Percentiles rank a stretch among this genome's conserved stretches.
These are phyloP conservation scores for Trichosporon asahii DNA, from an alignment of 1,284 basidiomycete genomes.

Conservation along the genomic window DNA sequence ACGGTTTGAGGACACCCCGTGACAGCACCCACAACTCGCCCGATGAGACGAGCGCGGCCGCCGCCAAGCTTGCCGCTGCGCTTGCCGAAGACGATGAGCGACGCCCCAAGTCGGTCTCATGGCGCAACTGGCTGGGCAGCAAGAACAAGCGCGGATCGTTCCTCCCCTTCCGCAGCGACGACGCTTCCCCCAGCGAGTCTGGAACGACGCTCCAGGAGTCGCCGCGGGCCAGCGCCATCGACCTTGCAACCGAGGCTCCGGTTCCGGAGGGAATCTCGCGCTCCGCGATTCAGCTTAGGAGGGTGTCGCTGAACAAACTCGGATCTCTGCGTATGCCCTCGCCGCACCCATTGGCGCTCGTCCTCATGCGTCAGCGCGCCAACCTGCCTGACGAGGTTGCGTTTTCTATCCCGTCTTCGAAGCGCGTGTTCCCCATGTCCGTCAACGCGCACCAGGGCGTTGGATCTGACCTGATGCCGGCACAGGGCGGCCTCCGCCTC, in stretches of 20 bases:
- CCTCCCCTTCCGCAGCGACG: conserved; percentile 18
- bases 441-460: conserved; percentile 30
- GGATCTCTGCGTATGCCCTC: conserved; percentile 40
- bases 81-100: conserved; percentile 12
- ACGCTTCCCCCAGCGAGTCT: neutral
- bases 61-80: conserved; percentile 19
- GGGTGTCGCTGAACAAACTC: conserved; percentile 39
- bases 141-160: conserved; percentile 19
- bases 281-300: conserved; percentile 34
- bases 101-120: conserved; percentile 15
- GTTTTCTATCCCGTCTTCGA: conserved; percentile 37
- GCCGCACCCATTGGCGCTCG: conserved; percentile 41
- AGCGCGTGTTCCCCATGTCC: conserved; percentile 41
- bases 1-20: conserved; percentile 38
- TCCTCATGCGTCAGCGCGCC: conserved; percentile 35
- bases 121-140: conserved; percentile 24
- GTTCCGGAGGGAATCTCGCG: conserved; percentile 12
- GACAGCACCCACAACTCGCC: conserved; percentile 18
- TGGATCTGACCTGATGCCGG: conserved; percentile 29
- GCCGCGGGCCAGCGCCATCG: conserved; percentile 15
- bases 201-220: conserved; percentile 17
- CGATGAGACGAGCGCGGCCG: conserved; percentile 9
- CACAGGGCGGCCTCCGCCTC: conserved; percentile 36
- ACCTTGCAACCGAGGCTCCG: conserved; percentile 7
- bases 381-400: conserved; percentile 46